These are phyloP conservation scores for Aspergillus candidus DNA, from an alignment of 2,329 filamentous ascomycete genomes.

Conservation along the genomic window DNA sequence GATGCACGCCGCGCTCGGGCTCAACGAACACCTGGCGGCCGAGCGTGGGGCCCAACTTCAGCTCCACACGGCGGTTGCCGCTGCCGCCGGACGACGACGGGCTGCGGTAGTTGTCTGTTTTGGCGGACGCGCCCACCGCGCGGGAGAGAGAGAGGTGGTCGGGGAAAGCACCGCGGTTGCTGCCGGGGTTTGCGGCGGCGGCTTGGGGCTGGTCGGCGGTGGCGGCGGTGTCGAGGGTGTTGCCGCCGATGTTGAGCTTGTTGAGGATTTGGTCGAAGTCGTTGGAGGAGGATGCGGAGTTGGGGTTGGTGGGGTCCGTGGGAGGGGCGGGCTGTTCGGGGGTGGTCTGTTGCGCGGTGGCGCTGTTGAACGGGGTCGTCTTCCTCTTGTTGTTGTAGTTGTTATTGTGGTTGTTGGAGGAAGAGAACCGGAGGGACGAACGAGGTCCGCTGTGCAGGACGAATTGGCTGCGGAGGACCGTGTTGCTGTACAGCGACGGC, in stretches of 20 bases:
- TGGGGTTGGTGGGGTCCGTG: conserved; percentile 3
- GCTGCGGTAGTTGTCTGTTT: conserved; percentile 13
- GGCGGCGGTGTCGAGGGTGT: not conserved
- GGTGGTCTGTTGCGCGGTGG: conserved; percentile 3
- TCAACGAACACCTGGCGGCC: conserved; percentile 32
- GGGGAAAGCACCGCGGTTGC: conserved; percentile 5
- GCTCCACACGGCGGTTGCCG: conserved; percentile 19
- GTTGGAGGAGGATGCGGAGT: not conserved
- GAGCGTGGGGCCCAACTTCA: conserved; percentile 34
- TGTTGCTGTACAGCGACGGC: conserved; percentile 20
- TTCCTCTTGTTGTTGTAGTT: too few species aligned
- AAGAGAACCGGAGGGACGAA: conserved; percentile 18
- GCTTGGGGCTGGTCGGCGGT: not conserved
- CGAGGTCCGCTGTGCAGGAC: conserved; percentile 11
- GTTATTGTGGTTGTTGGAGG: conserved; percentile 11
- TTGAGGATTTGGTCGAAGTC: conserved; percentile 31
- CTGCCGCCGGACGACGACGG: conserved; percentile 3
- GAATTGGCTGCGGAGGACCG: conserved; percentile 10
- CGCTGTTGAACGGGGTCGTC: not conserved
- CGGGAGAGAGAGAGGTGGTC: conserved; percentile 16
- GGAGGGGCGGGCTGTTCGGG: conserved; percentile 7
- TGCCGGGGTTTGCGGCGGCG: not conserved
- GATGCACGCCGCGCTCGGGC: conserved; percentile 28
- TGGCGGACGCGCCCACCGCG: conserved; percentile 15
- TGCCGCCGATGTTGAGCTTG: conserved; percentile 24